Conservation (phyloP, 805 yeast genomes). For the Sugiyamaella floridensis region DNA sequence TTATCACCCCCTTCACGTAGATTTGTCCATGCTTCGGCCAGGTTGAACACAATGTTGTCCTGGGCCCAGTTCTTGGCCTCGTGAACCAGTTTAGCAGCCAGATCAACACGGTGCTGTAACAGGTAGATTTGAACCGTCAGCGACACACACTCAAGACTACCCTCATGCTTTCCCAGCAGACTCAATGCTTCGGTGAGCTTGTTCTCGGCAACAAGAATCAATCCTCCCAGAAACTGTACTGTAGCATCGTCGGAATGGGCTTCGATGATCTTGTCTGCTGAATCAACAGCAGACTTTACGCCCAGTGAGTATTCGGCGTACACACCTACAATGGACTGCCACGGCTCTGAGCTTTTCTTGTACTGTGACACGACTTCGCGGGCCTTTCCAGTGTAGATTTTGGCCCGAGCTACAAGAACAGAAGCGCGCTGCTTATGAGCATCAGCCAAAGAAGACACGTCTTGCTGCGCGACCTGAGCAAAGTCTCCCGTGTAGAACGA, state of each 20-base stretch:
- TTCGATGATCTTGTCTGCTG: slow-evolving; percentile 18
- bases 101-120: slow-evolving; percentile 37
- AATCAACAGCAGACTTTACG: slow-evolving; percentile 22
- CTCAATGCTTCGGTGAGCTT: slow-evolving; percentile 39
- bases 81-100: slow-evolving; percentile 42
- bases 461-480: slow-evolving; percentile 27
- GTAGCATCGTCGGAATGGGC: slow-evolving; percentile 24
- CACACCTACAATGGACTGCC: slow-evolving; percentile 19
- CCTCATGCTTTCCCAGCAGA: slow-evolving; percentile 35
- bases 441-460: slow-evolving; percentile 21
- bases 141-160: slow-evolving; percentile 33
- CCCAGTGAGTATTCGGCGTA: slow-evolving; percentile 24
- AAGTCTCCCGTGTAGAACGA: slow-evolving; percentile 38
- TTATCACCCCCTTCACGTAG: slow-evolving; percentile 36
- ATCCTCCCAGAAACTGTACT: slow-evolving; percentile 36
- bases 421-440: slow-evolving; percentile 24
- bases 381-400: slow-evolving; percentile 31
- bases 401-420: slow-evolving; percentile 33
- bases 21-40: slow-evolving; percentile 69
- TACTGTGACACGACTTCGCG: slow-evolving; percentile 26
- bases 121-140: slow-evolving; percentile 34
- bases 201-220: slow-evolving; percentile 37
- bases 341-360: slow-evolving; percentile 20
- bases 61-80: slow-evolving; percentile 45
- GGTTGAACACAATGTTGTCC: slow-evolving; percentile 70